phyloP scores from a whole-genome alignment of 164 flowering plant species.

The Stephania japonica region DNA sequence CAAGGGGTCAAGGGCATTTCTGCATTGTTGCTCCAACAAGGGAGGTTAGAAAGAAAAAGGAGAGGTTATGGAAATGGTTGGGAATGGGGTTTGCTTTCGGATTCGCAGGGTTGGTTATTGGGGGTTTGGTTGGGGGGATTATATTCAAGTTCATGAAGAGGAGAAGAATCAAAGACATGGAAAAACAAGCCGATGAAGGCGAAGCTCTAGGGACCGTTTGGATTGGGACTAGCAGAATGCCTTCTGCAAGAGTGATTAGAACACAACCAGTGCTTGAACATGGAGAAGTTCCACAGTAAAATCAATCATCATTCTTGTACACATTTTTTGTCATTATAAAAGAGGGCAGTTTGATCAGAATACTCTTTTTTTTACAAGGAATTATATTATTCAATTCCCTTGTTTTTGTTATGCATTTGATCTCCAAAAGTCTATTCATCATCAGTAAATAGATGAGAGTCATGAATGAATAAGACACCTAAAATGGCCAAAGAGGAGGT shows the following conservation, averaged over 20 bases:
- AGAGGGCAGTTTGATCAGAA: neutral
- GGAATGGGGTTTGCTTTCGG: constrained; percentile 33
- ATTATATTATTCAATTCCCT: neutral
- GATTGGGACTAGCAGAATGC: constrained; percentile 54
- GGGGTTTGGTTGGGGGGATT: constrained; percentile 24
- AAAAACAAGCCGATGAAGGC: constrained; percentile 42
- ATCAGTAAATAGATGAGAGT: no score
- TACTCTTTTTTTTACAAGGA: neutral
- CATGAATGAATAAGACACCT: no score
- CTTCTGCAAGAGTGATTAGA: constrained; percentile 50
- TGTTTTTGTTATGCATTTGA: neutral
- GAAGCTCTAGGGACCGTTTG: constrained; percentile 48
- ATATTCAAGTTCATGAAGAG: constrained; percentile 21
- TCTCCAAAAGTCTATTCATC: neutral
- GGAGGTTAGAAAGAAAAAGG: constrained; percentile 12
- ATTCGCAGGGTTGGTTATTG: constrained; percentile 27
- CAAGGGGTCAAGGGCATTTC: constrained; percentile 38
- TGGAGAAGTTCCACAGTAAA: constrained; percentile 32
- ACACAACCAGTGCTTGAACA: constrained; percentile 59
- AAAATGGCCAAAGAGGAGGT: no score
- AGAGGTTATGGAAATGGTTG: constrained; percentile 34
- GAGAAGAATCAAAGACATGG: constrained; percentile 43
- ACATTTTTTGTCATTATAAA: neutral
- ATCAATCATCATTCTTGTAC: neutral
- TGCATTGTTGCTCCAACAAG: constrained; percentile 28